phyloP scores from a whole-genome alignment of 2,329 filamentous ascomycete genomes.

The Chaetomium strumarium region DNA sequence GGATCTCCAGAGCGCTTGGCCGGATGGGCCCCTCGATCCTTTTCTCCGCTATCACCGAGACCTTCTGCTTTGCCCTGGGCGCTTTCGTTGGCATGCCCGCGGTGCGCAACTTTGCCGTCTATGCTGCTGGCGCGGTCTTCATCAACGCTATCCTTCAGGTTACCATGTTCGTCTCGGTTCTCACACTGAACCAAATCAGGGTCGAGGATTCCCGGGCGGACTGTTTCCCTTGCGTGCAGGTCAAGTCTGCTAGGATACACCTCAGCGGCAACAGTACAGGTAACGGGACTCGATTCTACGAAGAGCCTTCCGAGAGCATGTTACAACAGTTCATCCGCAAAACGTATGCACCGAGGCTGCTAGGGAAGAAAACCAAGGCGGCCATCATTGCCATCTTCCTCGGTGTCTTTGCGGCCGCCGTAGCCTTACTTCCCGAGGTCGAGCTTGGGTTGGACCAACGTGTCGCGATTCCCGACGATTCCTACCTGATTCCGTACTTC shows the following conservation, averaged over 20 bases:
- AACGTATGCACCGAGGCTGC: constrained; percentile 73
- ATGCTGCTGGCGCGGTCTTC: constrained; percentile 91
- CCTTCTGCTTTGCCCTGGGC: constrained; percentile 84
- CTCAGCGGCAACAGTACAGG: constrained; percentile 56
- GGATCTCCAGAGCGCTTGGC: constrained; percentile 82
- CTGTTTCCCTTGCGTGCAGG: constrained; percentile 82
- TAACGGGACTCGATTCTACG: constrained; percentile 55
- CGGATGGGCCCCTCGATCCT: constrained; percentile 96
- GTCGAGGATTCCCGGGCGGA: constrained; percentile 86
- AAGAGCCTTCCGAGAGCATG: constrained; percentile 74
- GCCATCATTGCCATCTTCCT: constrained; percentile 74
- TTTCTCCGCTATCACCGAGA: constrained; percentile 91
- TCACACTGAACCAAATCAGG: constrained; percentile 84
- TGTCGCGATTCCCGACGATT: constrained; percentile 87
- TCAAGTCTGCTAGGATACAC: constrained; percentile 67
- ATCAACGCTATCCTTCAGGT: constrained; percentile 97
- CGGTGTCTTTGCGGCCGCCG: constrained; percentile 75
- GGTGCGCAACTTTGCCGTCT: constrained; percentile 93
- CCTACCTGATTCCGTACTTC: constrained; percentile 93
- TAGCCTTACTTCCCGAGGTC: constrained; percentile 79
- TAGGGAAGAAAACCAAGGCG: constrained; percentile 75
- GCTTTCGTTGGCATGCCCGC: constrained; percentile 97
- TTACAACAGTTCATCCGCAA: constrained; percentile 88
- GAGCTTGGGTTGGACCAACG: constrained; percentile 88
- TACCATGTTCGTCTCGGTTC: constrained; percentile 91